Evolutionary conservation across 345 rosid species (phyloP), one percentile per base, ranked within the genome.

Genomic region (Rhizophora mangle): DNA sequence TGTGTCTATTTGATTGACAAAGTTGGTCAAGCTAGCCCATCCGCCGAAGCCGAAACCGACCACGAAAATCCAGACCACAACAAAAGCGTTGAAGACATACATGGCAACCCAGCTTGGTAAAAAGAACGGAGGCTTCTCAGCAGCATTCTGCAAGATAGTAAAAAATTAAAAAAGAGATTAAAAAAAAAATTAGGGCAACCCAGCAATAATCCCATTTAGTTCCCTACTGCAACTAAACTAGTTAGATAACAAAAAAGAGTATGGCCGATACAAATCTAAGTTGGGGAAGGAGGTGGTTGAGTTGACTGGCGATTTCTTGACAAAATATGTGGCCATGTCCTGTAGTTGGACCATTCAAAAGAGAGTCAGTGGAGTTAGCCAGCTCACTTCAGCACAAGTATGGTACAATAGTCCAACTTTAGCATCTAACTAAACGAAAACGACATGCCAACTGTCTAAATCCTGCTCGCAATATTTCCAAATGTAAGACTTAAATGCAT

Each of bases 1-100:
- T 0, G 94, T 83, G 49, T 96, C 93, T 0, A 96, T 85, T 81
- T 96, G 99, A 71, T 65, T 79, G 31, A 92, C 85, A 68, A 96
- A 96, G 78, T 96, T 92, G 79, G 92, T 90, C 60, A 96, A 61
- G 82, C 99, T 96, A 6, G 99, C 99, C 99, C 99, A 96, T 63
- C 96, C 97, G 26, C 94, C 97, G 63, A 89, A 75, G 37, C 94
- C 99, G 2, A 96, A 96, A 7, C 99, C 99, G 4, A 96, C 88
- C 6, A 92, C 82, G 0, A 96, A 34, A 30, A 96, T 88, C 99
- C 99, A 96, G 36, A 85, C 69, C 68, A 85, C 96, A 19, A 92
- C 31, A 26, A 96, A 91, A 0, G 88, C 61, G 60, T 96, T 96
- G 21, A 96, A 0, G 0, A 68, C 92, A 20, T 82, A 96, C 98